Percentiles rank a stretch among this genome's conserved stretches.
Conservation (phyloP, 768 basidiomycete genomes). For the Auricularia heimuer region DNA sequence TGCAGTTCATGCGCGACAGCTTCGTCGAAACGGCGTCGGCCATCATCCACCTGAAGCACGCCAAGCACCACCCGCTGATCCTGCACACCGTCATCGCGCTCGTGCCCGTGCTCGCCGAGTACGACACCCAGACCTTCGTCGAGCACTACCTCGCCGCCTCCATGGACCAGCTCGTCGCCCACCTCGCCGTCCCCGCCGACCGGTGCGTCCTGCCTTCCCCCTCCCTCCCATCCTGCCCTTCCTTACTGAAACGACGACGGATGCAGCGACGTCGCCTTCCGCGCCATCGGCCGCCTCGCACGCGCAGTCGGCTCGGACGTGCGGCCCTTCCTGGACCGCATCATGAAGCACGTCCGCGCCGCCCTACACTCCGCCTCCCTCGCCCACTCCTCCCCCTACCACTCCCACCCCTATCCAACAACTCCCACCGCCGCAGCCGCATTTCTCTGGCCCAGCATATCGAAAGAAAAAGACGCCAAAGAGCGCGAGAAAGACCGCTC, state of each 20-base stretch:
- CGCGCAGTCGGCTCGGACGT: conserved; percentile 86
- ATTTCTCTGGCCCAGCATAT: too few relatives aligned
- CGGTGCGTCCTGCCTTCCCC: conserved; percentile 42
- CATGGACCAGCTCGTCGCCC: conserved; percentile 84
- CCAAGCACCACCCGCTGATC: conserved; percentile 69
- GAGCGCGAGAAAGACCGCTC: neutral
- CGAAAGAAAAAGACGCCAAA: too few relatives aligned
- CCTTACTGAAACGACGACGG: neutral
- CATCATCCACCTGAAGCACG: conserved; percentile 78
- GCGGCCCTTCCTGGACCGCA: conserved; percentile 88
- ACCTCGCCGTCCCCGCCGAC: conserved; percentile 82
- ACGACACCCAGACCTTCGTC: conserved; percentile 87
- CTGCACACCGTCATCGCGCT: conserved; percentile 92
- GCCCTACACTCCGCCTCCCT: conserved; percentile 49
- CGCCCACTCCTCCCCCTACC: neutral
- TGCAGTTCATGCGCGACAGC: conserved; percentile 77
- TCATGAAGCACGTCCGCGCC: conserved; percentile 80
- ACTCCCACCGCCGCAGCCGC: neutral
- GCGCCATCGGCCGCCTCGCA: conserved; percentile 93
- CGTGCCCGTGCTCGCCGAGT: conserved; percentile 88
- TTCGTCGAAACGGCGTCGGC: conserved; percentile 84
- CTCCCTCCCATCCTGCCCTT: neutral
- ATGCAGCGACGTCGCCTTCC: conserved; percentile 47
- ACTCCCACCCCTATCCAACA: neutral
- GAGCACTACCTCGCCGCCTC: conserved; percentile 86